These are phyloP conservation scores for Entomortierella parvispora DNA, from an alignment of 192 early-diverging fungal genomes.

Conservation along the genomic window DNA sequence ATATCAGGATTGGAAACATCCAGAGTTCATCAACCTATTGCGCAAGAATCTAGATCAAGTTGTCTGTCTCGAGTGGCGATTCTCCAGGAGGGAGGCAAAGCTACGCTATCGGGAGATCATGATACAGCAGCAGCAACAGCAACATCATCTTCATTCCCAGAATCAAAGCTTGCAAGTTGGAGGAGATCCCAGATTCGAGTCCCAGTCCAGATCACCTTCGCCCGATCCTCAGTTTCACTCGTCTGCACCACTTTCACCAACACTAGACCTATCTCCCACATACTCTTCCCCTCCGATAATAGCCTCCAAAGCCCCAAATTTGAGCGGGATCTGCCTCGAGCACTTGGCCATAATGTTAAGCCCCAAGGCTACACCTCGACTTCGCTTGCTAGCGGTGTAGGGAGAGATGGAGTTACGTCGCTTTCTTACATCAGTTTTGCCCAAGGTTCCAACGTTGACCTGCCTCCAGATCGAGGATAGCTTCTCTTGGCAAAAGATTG, in stretches of 20 bases:
- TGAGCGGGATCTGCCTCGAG: constrained; percentile 1
- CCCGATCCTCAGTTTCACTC: too few relatives aligned
- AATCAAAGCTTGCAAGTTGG: neutral
- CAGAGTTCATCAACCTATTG: neutral
- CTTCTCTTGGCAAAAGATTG: constrained; percentile 20
- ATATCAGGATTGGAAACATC: constrained; percentile 5
- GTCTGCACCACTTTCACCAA: too few relatives aligned
- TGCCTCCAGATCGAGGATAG: constrained; percentile 21
- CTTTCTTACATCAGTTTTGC: constrained; percentile 3
- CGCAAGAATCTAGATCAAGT: neutral
- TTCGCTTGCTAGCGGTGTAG: constrained; percentile 6
- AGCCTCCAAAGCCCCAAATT: neutral
- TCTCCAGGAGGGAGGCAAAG: neutral
- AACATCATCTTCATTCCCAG: neutral
- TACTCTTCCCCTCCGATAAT: too few relatives aligned
- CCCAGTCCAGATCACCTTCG: too few relatives aligned
- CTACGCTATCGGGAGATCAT: neutral
- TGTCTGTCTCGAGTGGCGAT: constrained; percentile 11
- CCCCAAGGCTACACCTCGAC: neutral
- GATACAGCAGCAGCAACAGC: neutral
- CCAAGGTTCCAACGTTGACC: constrained; percentile 8
- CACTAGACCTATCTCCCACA: too few relatives aligned
- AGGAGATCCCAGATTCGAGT: neutral
- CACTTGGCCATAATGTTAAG: neutral
- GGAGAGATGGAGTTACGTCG: constrained; percentile 4